Evolutionary conservation across 148 eudicot species (phyloP), one percentile per base, ranked within the genome.

Genomic region (Silene latifolia): DNA sequence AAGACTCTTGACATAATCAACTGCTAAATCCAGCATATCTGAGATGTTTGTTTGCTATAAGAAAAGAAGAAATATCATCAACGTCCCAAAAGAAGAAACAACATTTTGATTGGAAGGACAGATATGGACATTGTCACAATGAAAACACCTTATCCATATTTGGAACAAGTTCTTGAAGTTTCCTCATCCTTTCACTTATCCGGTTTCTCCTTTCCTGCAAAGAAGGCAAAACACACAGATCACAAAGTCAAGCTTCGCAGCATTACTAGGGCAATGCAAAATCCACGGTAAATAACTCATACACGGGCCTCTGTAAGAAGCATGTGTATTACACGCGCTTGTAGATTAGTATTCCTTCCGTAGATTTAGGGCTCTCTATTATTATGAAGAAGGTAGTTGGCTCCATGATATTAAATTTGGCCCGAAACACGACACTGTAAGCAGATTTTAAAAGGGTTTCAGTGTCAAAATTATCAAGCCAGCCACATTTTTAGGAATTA

Each of bases 171-270:
- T 93, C 97, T 67, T 93, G 98, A 63, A 93, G 75, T 61, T 89
- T 93, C 83, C 90, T 88, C 92, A 93, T 93, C 59, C 93, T 80
- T 74, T 93, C 98, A 74, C 98, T 93, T 69, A 93, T 93, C 48
- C 92, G 78, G 25, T 91, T 88, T 85, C 98, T 86, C 71, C 98
- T 87, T 9, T 87, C 90, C 98, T 94, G 77, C 79, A 76, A 58
- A 10, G 17, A 72, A 76, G 27, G 51, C 20, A 27, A 70, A 25
- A 59, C 39, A 14, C 21, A 39, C 13, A 39, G 24, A 5, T 21
- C 19, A 48, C 6, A 17, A 5, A 17, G 7, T 32, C 14, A 69
- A 39, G 5, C 7, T 60, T 72, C 19, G 51, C 53, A 61, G 47
- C 42, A 35, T 35, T 35, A 35, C 7, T 35, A 35, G 42, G 42